Conservation (phyloP, 2,329 filamentous ascomycete genomes). For the Fusarium sp. region DNA sequence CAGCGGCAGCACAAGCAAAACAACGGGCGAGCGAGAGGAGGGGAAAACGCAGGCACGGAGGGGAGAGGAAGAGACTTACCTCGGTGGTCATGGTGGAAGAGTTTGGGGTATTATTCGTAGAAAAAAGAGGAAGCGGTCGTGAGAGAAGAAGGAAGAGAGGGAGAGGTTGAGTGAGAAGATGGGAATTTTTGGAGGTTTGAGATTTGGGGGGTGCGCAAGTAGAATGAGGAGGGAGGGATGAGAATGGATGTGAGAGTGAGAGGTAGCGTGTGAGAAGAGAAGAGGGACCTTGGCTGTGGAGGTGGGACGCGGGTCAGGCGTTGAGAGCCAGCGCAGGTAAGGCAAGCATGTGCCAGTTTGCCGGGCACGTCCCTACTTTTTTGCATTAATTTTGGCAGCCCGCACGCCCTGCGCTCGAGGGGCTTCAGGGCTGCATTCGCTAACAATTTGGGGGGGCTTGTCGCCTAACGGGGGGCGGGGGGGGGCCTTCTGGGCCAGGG, state of each 20-base stretch:
- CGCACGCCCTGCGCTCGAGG: conserved; percentile 17
- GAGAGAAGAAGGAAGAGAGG: conserved; percentile 35
- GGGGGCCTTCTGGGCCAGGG: neutral
- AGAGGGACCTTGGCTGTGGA: conserved; percentile 40
- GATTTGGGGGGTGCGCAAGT: conserved; percentile 48
- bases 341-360: conserved; percentile 17
- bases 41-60: conserved; percentile 14
- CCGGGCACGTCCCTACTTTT: conserved; percentile 3
- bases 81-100: conserved; percentile 54
- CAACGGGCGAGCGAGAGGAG: no score
- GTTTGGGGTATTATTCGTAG: conserved; percentile 42
- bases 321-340: conserved; percentile 34
- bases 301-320: conserved; percentile 48
- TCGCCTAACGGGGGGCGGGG: conserved; percentile 4
- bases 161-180: conserved; percentile 42
- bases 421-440: conserved; percentile 17
- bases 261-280: conserved; percentile 36
- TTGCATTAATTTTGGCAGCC: conserved; percentile 27
- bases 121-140: conserved; percentile 42
- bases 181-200: conserved; percentile 48
- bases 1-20: no score
- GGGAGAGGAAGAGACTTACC: conserved; percentile 46
- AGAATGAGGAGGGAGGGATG: conserved; percentile 44
- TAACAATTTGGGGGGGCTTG: conserved; percentile 2
- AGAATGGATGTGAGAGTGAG: conserved; percentile 29